A percentile compares a stretch with the other conserved stretches of the same genome.
phyloP scores from a whole-genome alignment of 176 grass and related monocot genomes.

The Cenchrus purpureus region DNA sequence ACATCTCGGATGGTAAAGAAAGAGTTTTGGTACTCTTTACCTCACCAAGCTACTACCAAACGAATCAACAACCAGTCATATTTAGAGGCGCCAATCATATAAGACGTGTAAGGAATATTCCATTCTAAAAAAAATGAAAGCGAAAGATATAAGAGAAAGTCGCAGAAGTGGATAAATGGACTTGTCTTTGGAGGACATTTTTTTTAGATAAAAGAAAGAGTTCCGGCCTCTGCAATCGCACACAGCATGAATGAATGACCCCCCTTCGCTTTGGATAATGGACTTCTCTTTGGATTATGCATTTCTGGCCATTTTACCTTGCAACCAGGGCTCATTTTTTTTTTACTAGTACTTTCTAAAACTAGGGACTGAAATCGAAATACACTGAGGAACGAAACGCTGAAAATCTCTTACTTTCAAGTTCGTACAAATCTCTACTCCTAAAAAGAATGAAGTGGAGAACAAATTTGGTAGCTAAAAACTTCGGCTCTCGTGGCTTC shows the following conservation, averaged over 20 bases:
- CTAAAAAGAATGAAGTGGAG: too few species aligned
- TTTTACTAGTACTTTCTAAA: background rate
- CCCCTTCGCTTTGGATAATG: too few species aligned
- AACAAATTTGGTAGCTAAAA: too few species aligned
- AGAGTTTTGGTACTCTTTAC: conserved; percentile 19
- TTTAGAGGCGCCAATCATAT: background rate
- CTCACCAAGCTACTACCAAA: conserved; percentile 17
- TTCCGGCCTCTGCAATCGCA: too few species aligned
- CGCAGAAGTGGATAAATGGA: background rate
- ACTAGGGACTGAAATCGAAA: background rate
- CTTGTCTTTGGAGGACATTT: background rate
- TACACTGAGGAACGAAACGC: background rate
- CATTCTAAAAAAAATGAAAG: background rate
- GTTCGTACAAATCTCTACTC: background rate
- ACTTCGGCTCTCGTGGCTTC: too few species aligned
- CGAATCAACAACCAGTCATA: conserved; percentile 33
- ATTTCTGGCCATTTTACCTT: background rate
- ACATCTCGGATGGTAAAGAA: conserved; percentile 8
- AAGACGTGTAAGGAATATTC: conserved; percentile 29
- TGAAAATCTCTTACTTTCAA: background rate
- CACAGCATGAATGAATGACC: too few species aligned
- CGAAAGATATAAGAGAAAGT: background rate
- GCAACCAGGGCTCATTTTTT: background rate
- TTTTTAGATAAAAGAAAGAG: too few species aligned
- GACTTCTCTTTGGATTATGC: too few species aligned